Evolutionary conservation across 352 stramenopile genomes (phyloP).

Genomic region (Phytopythium oedochilum): DNA sequence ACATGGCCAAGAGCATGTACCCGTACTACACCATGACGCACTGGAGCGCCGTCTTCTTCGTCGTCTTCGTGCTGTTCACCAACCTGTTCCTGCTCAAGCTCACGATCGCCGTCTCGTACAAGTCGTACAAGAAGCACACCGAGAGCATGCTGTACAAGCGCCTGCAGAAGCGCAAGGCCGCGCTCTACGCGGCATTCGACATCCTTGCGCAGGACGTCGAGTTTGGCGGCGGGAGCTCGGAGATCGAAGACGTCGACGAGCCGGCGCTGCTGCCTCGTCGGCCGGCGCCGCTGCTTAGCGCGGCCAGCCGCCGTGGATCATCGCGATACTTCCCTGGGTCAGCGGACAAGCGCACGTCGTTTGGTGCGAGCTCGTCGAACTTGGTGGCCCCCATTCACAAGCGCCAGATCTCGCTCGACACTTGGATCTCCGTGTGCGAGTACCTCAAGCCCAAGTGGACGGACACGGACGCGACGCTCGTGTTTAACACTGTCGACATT

Average conservation of each 20-base stretch:
- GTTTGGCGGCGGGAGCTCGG: slow-evolving; percentile 10
- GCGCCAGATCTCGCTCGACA: slow-evolving; percentile 57
- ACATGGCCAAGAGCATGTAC: slow-evolving; percentile 81
- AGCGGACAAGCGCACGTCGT: slow-evolving; percentile 36
- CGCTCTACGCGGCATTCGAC: slow-evolving; percentile 71
- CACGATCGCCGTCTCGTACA: slow-evolving; percentile 80
- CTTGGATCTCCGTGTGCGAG: slow-evolving; percentile 67
- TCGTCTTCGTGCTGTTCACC: slow-evolving; percentile 74
- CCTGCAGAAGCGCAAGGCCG: slow-evolving; percentile 79
- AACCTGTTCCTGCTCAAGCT: slow-evolving; percentile 83
- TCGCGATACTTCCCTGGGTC: slow-evolving; percentile 53
- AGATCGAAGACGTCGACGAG: slow-evolving; percentile 14
- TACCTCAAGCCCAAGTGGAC: slow-evolving; percentile 77
- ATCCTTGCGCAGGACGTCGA: slow-evolving; percentile 62
- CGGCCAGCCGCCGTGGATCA: slow-evolving; percentile 42
- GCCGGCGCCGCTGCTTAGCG: slow-evolving; percentile 26
- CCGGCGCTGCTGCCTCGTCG: slow-evolving; percentile 3
- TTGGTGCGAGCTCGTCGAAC: slow-evolving; percentile 25
- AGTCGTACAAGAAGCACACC: slow-evolving; percentile 83
- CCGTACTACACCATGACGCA: slow-evolving; percentile 75
- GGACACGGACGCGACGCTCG: slow-evolving; percentile 56
- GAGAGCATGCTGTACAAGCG: slow-evolving; percentile 84
- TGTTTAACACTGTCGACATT: slow-evolving; percentile 79
- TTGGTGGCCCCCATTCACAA: slow-evolving; percentile 42
- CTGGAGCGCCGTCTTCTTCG: slow-evolving; percentile 79